Conservation (phyloP, 2,329 filamentous ascomycete genomes). For the Aspergillus tamarii region DNA sequence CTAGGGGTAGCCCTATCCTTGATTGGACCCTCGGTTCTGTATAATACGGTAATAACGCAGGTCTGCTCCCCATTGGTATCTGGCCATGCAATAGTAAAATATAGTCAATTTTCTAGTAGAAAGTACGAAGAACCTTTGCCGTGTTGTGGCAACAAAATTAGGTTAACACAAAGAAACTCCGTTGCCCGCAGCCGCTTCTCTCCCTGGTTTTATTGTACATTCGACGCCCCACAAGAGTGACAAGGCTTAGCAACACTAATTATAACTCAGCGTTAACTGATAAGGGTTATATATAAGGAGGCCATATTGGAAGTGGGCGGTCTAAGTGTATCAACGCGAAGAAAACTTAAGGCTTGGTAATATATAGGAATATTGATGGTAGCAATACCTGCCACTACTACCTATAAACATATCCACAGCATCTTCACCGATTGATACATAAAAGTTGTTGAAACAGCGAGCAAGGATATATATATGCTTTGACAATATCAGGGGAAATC, state of each 20-base stretch:
- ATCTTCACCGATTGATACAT: neutral
- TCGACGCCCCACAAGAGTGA: neutral
- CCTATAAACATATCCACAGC: neutral
- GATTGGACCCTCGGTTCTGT: too few relatives aligned
- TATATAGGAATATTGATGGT: too few relatives aligned
- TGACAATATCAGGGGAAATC: neutral
- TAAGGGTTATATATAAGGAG: neutral
- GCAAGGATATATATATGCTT: neutral
- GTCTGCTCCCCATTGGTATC: neutral
- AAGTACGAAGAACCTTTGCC: neutral
- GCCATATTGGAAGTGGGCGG: too few relatives aligned
- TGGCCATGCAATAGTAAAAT: rapidly evolving
- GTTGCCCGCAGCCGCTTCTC: neutral
- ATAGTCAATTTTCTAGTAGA: neutral
- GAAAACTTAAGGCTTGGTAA: too few relatives aligned
- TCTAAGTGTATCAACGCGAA: neutral
- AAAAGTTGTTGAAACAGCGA: neutral
- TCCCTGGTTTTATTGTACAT: neutral
- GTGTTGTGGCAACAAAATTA: neutral
- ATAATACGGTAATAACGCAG: neutral
- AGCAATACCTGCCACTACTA: too few relatives aligned
- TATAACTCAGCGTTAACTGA: neutral
- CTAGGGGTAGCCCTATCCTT: too few relatives aligned
- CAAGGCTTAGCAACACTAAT: neutral
- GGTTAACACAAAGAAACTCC: neutral